Evolutionary conservation across 139 green algal genomes (phyloP), one percentile per base, ranked within the genome.

Genomic region (Chlamydomonas sphaeroides): DNA sequence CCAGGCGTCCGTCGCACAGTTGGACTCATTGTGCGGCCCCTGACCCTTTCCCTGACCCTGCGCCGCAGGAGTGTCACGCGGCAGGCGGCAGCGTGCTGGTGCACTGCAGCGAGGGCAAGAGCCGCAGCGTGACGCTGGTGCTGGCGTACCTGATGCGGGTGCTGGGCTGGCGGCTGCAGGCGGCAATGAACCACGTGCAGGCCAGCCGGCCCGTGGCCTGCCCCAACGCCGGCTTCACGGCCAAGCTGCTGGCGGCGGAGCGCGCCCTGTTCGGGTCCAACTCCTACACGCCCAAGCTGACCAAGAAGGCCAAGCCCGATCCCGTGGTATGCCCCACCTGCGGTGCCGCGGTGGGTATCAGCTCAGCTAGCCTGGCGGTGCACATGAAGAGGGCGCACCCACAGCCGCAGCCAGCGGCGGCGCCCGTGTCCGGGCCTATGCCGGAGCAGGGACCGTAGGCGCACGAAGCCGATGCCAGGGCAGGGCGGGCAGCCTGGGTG

Each of bases 81-180:
- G 61, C 42, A 4, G 86, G 86, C 32, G 90, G 88, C 17, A 84
- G 78, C 35, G 91, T 96, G 65, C 84, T 98, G 65, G 93, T 99
- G 68, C 96, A 99, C 91, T 99, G 96, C 89, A 92, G 93, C 80
- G 94, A 96, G 71, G 96, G 96, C 68, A 92, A 91, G 77, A 93
- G 78, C 57, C 88, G 96, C 63, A 94, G 84, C 51, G 92, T 93
- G 53, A 91, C 96, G 1, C 85, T 98, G 36, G 88, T 93, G 77
- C 87, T 94, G 36, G 92, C 90, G 0, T 96, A 95, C 82, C 77
- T 97, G 3, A 96, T 98, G 89, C 65, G 70, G 38, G 56, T 66
- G 20, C 56, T 85, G 66, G 82, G 89, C 14, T 90, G 84, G 80
- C 91, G 84, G 0, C 79, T 98, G 61, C 85, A 89, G 26, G 53